These are phyloP conservation scores for Pisolithus microcarpus DNA, from an alignment of 768 basidiomycete species.

Conservation along the genomic window DNA sequence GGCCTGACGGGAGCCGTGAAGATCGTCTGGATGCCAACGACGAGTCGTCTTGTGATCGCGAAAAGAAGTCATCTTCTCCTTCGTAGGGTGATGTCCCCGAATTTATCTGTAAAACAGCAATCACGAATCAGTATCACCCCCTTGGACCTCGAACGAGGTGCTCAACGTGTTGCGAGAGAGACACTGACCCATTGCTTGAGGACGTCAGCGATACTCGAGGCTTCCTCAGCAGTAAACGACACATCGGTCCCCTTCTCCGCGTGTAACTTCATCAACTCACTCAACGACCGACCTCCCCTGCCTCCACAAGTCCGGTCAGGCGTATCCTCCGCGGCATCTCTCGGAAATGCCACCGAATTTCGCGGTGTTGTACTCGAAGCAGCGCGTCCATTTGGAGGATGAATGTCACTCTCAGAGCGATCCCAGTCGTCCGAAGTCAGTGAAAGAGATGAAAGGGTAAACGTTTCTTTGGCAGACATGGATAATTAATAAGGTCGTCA, in stretches of 20 bases:
- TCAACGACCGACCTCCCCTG: slow-evolving; percentile 50
- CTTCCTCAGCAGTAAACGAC: slow-evolving; percentile 60
- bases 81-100: slow-evolving; percentile 73
- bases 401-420: slow-evolving; percentile 36
- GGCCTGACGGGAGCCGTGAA: slow-evolving; percentile 13
- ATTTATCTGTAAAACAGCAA: slow-evolving; percentile 51
- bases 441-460: slow-evolving; percentile 46
- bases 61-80: slow-evolving; percentile 67
- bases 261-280: slow-evolving; percentile 64
- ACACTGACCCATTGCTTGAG: slow-evolving; percentile 68
- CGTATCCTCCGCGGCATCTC: slow-evolving; percentile 21
- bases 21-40: slow-evolving; percentile 33
- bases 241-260: slow-evolving; percentile 66
- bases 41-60: slow-evolving; percentile 52
- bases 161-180: not conserved
- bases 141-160: not conserved
- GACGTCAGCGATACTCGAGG: slow-evolving; percentile 59
- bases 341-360: slow-evolving; percentile 59
- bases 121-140: not conserved
- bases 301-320: slow-evolving; percentile 18
- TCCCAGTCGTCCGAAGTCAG: slow-evolving; percentile 60
- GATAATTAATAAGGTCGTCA: not conserved
- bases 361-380: slow-evolving; percentile 35
- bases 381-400: slow-evolving; percentile 4
- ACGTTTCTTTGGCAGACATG: slow-evolving; percentile 39